Evolutionary conservation across 805 yeast species (phyloP).

Genomic region (Candida hispaniensis): DNA sequence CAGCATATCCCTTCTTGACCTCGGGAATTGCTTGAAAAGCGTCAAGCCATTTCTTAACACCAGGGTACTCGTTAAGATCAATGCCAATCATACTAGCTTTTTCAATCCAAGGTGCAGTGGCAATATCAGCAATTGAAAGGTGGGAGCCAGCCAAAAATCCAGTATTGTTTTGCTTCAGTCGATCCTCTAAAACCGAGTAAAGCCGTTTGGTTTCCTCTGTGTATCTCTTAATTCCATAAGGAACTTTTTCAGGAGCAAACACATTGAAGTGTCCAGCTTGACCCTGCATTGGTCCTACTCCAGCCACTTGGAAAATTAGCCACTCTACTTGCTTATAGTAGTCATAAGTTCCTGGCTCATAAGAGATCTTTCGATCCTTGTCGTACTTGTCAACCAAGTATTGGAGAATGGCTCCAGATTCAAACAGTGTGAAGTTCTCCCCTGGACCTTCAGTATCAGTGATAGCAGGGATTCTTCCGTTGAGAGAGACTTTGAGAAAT

Average conservation of each 20-base stretch:
- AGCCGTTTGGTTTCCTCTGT: constrained; percentile 42
- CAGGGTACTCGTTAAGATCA: constrained; percentile 33
- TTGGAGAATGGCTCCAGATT: constrained; percentile 51
- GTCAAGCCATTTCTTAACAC: constrained; percentile 83
- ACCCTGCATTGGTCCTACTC: constrained; percentile 54
- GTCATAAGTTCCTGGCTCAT: constrained; percentile 29
- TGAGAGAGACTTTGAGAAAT: constrained; percentile 48
- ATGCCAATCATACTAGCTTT: constrained; percentile 17
- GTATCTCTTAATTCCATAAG: constrained; percentile 45
- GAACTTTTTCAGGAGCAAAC: constrained; percentile 41
- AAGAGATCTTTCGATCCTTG: constrained; percentile 37
- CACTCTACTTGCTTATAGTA: constrained; percentile 40
- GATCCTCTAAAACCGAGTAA: constrained; percentile 43
- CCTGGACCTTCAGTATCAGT: constrained; percentile 26
- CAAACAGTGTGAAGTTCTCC: constrained; percentile 38
- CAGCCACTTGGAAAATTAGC: constrained; percentile 48
- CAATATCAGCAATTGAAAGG: constrained; percentile 45
- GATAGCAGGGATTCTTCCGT: constrained; percentile 54
- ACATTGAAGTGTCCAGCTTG: constrained; percentile 42
- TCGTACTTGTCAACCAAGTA: constrained; percentile 55
- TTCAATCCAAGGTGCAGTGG: constrained; percentile 39
- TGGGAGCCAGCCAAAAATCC: constrained; percentile 53
- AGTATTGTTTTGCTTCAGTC: constrained; percentile 36
- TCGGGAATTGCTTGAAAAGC: constrained; percentile 85
- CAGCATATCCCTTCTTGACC: constrained; percentile 33